Evolutionary conservation across 2,329 filamentous ascomycete genomes (phyloP), one percentile per base, ranked within the genome.

Genomic region (Dactylellina haptotyla): DNA sequence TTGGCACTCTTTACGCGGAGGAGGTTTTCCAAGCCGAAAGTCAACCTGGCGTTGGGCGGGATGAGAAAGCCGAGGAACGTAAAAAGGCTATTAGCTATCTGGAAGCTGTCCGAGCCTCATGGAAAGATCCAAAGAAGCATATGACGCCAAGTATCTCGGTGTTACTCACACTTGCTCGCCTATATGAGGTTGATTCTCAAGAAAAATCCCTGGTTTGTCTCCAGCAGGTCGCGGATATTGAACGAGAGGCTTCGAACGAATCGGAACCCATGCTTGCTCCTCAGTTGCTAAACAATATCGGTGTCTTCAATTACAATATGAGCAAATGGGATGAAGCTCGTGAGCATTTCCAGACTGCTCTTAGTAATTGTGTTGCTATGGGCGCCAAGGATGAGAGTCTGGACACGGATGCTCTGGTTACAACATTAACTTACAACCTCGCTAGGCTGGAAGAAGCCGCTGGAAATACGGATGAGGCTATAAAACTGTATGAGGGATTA

Each of bases 401-500:
- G 75, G 95, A 98, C 79, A 93, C 90, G 0, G 95, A 99, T 81
- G 92, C 93, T 12, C 85, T 99, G 3, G 90, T 98, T 25, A 97
- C 94, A 0, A 97, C 93, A 1, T 96, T 99, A 80, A 97, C 92
- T 80, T 99, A 95, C 85, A 99, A 98, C 79, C 87, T 99, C 41
- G 95, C 91, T 26, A 88, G 95, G 67, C 96, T 93, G 67, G 97
- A 97, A 78, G 95, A 99, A 83, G 89, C 91, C 0, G 89, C 91
- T 59, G 89, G 90, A 34, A 85, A 94, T 79, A 85, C 87, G 4
- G 91, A 96, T 39, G 89, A 96, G 81, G 95, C 95, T 0, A 88
- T 91, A 73, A 90, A 91, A 78, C 90, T 96, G 1, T 99, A 98
- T 79, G 90, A 96, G 77, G 90, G 91, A 43, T 83, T 99, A 26